Evolutionary conservation across 176 grass and related monocot genomes (phyloP).

Genomic region (Oryza officinalis): DNA sequence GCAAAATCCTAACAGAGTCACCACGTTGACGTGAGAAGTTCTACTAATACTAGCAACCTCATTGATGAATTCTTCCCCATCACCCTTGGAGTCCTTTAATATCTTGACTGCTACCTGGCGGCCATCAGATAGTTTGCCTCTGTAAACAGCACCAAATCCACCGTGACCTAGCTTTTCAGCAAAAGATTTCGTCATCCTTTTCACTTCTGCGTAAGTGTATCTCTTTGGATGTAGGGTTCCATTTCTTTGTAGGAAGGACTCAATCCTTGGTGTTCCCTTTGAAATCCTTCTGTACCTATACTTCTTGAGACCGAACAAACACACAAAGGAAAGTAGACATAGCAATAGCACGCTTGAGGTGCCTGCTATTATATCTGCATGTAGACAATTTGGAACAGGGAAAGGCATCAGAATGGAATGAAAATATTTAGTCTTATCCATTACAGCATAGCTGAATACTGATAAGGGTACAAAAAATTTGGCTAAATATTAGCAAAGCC

Average conservation of each 20-base stretch:
- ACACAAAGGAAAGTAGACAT: neutral
- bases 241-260: conserved; percentile 41
- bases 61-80: conserved; percentile 53
- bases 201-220: conserved; percentile 47
- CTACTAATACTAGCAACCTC: conserved; percentile 50
- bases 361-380: conserved; percentile 20
- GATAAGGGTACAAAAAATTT: neutral
- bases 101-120: conserved; percentile 41
- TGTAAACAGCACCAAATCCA: conserved; percentile 51
- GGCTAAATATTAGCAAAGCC: neutral
- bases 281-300: neutral
- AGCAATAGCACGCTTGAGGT: neutral
- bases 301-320: conserved; percentile 8
- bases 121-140: conserved; percentile 16
- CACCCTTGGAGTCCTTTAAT: conserved; percentile 31
- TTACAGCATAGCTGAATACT: neutral
- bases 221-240: conserved; percentile 32
- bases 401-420: neutral
- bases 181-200: conserved; percentile 48
- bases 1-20: conserved; percentile 49
- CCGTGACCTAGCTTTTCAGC: conserved; percentile 54
- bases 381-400: neutral
- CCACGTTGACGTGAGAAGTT: conserved; percentile 55
- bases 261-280: neutral
- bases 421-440: neutral